A percentile compares a stretch with the other conserved stretches of the same genome.
phyloP scores from a whole-genome alignment of 179 eudicot genomes.

The Corrigiola litoralis region DNA sequence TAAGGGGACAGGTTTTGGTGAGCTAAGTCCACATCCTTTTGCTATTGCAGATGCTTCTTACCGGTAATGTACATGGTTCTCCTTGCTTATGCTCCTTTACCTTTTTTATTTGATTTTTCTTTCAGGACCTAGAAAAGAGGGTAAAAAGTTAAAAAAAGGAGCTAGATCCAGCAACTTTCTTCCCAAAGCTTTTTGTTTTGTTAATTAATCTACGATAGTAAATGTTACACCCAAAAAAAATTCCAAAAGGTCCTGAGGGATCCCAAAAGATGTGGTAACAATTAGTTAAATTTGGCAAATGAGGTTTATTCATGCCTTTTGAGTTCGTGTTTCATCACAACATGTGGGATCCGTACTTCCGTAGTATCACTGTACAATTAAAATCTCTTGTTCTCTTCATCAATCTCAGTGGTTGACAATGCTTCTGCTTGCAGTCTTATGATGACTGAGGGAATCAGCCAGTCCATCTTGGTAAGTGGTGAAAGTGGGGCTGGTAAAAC shows the following conservation, averaged over 20 bases:
- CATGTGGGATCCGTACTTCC: not conserved
- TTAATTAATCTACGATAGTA: not conserved
- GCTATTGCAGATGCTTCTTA: slow-evolving; percentile 96
- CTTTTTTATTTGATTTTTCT: not conserved
- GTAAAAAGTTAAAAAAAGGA: too few relatives aligned
- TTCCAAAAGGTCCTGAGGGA: too few relatives aligned
- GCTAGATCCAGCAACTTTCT: not conserved
- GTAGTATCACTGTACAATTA: not conserved
- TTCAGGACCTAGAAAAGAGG: not conserved
- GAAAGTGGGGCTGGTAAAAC: slow-evolving; percentile 99
- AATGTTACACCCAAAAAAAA: too few relatives aligned
- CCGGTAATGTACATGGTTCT: slow-evolving; percentile 34
- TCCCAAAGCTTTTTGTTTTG: not conserved
- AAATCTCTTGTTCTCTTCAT: not conserved
- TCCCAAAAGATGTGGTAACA: too few relatives aligned
- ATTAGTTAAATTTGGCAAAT: too few relatives aligned
- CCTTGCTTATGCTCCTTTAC: slow-evolving; percentile 1
- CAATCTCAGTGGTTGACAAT: not conserved
- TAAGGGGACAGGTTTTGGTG: slow-evolving; percentile 91
- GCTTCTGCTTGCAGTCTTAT: slow-evolving; percentile 56
- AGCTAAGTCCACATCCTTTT: slow-evolving; percentile 95
- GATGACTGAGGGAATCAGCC: slow-evolving; percentile 90
- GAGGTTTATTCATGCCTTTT: too few relatives aligned
- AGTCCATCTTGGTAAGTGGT: slow-evolving; percentile 94
- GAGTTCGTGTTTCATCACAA: not conserved